A percentile compares a stretch with the other conserved stretches of the same genome.
Conservation (phyloP, 2,329 filamentous ascomycete species). For the Sarocladium brachiariae region DNA sequence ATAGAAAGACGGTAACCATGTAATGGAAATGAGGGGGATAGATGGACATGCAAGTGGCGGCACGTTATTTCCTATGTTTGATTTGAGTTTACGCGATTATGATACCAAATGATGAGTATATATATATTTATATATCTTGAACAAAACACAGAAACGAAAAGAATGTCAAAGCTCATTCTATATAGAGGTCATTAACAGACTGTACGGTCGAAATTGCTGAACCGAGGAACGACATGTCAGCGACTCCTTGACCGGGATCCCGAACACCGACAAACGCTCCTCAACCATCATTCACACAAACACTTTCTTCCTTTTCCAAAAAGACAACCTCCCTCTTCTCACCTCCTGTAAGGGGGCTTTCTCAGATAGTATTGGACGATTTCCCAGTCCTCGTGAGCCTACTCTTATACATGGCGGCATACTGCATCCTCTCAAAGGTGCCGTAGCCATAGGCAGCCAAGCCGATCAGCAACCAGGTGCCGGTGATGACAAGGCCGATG, state of each 20-base stretch:
- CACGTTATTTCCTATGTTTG: not conserved
- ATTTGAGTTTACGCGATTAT: not conserved
- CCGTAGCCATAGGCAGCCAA: conserved; percentile 54
- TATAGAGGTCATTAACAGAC: conserved; percentile 1
- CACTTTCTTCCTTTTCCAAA: no score
- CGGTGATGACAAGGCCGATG: conserved; percentile 59
- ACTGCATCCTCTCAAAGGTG: conserved; percentile 59
- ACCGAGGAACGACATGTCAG: conserved; percentile 3
- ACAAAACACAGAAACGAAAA: not conserved
- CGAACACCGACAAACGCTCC: not conserved
- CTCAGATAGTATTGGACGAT: not conserved
- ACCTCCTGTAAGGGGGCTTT: no score
- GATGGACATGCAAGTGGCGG: not conserved
- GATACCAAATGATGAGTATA: no score
- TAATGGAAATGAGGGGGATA: not conserved
- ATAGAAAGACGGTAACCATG: conserved; percentile 17
- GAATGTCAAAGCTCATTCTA: not conserved
- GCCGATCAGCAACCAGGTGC: conserved; percentile 54
- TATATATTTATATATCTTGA: not conserved
- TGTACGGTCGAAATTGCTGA: not conserved
- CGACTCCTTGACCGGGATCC: not conserved
- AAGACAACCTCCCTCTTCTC: no score
- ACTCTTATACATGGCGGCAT: conserved; percentile 55
- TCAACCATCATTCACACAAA: not conserved
- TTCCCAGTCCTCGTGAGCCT: conserved; percentile 14